Conservation (phyloP, 2,329 filamentous ascomycete genomes). For the Fusarium vanettenii region DNA sequence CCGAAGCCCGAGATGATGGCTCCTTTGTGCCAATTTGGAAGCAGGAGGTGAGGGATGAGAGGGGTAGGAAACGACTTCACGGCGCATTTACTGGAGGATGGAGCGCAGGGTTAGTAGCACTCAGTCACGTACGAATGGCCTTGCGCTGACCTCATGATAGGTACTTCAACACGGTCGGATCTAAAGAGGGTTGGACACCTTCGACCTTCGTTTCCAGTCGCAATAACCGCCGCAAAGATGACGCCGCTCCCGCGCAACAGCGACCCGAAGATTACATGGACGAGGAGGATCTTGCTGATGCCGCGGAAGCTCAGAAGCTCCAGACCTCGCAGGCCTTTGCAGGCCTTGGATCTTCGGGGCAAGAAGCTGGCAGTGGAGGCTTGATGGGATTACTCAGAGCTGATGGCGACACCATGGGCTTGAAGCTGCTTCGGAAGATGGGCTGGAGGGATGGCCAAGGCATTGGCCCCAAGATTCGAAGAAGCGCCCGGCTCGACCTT, state of each 20-base stretch:
- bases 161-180: slow-evolving; percentile 98
- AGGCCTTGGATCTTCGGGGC: slow-evolving; percentile 76
- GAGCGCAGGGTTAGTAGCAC: slow-evolving; percentile 82
- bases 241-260: slow-evolving; percentile 66
- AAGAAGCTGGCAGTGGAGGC: slow-evolving; percentile 63
- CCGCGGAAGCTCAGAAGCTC: slow-evolving; percentile 79
- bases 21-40: slow-evolving; percentile 97
- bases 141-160: slow-evolving; percentile 55
- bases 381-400: slow-evolving; percentile 79
- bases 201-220: slow-evolving; percentile 93
- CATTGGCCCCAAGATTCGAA: slow-evolving; percentile 85
- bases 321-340: slow-evolving; percentile 80
- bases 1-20: slow-evolving; percentile 85
- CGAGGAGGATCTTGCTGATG: slow-evolving; percentile 91
- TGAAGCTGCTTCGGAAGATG: slow-evolving; percentile 89
- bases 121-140: not conserved
- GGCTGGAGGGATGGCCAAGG: slow-evolving; percentile 96
- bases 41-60: slow-evolving; percentile 95
- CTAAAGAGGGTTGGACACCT: slow-evolving; percentile 97
- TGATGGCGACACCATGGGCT: slow-evolving; percentile 86
- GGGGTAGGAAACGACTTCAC: slow-evolving; percentile 89
- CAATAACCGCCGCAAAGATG: slow-evolving; percentile 78
- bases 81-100: slow-evolving; percentile 97
- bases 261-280: slow-evolving; percentile 96
- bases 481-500: slow-evolving; percentile 74